phyloP scores from a whole-genome alignment of 768 basidiomycete genomes.

The Chiua virens region DNA sequence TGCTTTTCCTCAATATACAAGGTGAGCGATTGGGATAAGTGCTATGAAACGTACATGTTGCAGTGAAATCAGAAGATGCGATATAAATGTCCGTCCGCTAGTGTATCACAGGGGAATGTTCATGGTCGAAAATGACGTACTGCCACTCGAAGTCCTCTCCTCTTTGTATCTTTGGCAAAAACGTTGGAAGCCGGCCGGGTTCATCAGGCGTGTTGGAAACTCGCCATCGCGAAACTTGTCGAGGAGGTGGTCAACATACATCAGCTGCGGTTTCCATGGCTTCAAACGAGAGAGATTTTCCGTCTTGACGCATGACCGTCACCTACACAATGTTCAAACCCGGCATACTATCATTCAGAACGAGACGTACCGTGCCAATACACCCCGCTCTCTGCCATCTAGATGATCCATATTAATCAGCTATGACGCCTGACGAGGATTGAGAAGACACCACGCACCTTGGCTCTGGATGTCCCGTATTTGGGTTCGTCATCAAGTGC shows the following conservation, averaged over 20 bases:
- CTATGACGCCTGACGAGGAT: background rate
- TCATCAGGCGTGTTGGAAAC: conserved; percentile 12
- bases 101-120: conserved; percentile 18
- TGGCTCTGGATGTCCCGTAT: conserved; percentile 24
- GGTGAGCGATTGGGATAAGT: too few relatives aligned
- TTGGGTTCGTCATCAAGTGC: conserved; percentile 30
- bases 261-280: conserved; percentile 29
- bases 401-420: background rate
- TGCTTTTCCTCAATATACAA: too few relatives aligned
- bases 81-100: too few relatives aligned
- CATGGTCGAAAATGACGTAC: conserved; percentile 14
- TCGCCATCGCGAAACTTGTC: conserved; percentile 26
- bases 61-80: too few relatives aligned
- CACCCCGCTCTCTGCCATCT: conserved; percentile 28
- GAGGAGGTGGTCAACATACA: conserved; percentile 35
- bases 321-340: conserved; percentile 11
- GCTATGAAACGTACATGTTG: too few relatives aligned
- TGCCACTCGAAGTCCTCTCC: conserved; percentile 10
- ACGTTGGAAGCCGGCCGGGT: conserved; percentile 23
- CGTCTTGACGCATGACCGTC: conserved; percentile 27
- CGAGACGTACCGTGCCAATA: conserved; percentile 24
- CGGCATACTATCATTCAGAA: too few relatives aligned
- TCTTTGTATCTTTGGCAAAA: conserved; percentile 26
- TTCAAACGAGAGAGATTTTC: conserved; percentile 23
- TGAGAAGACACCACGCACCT: conserved; percentile 10